Evolutionary conservation across 305 asterid genomes (phyloP).

Genomic region (Solanum hybrid): DNA sequence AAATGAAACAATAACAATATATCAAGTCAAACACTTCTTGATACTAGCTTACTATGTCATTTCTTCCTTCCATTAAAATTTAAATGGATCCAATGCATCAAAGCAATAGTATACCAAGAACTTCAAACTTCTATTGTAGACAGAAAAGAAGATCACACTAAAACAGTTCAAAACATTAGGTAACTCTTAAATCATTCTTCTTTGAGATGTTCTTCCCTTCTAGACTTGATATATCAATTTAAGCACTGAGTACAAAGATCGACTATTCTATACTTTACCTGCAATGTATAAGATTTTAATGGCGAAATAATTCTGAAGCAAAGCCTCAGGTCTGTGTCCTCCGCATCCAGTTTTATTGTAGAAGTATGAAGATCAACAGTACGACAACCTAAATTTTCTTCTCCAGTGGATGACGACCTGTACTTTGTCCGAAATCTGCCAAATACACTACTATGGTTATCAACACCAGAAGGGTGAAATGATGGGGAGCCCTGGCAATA

Average conservation of each 20-base stretch:
- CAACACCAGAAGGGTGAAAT: conserved; percentile 39
- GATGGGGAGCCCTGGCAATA: conserved; percentile 68
- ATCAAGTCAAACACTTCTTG: not conserved
- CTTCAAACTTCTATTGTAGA: not conserved
- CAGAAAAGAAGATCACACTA: not conserved
- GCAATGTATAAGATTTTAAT: conserved; percentile 68
- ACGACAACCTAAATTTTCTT: conserved; percentile 63
- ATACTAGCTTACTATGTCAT: not conserved
- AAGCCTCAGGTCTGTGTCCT: conserved; percentile 83
- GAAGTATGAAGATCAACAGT: conserved; percentile 88
- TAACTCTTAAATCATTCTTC: not conserved
- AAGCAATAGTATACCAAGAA: not conserved
- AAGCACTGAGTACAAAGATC: not conserved
- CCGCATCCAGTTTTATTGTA: conserved; percentile 87
- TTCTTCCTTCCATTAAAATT: not conserved
- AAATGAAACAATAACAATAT: not conserved
- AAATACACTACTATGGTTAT: conserved; percentile 68
- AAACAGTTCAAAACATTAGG: not conserved
- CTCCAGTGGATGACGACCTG: conserved; percentile 44
- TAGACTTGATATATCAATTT: not conserved
- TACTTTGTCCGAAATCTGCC: conserved; percentile 77
- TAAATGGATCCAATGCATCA: not conserved
- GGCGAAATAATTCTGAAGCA: conserved; percentile 98
- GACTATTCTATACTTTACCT: conserved; percentile 31
- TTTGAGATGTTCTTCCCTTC: not conserved